Percentiles rank a stretch among this genome's conserved stretches.
phyloP scores from a whole-genome alignment of 768 basidiomycete species.

The Cubamyces lactineus region DNA sequence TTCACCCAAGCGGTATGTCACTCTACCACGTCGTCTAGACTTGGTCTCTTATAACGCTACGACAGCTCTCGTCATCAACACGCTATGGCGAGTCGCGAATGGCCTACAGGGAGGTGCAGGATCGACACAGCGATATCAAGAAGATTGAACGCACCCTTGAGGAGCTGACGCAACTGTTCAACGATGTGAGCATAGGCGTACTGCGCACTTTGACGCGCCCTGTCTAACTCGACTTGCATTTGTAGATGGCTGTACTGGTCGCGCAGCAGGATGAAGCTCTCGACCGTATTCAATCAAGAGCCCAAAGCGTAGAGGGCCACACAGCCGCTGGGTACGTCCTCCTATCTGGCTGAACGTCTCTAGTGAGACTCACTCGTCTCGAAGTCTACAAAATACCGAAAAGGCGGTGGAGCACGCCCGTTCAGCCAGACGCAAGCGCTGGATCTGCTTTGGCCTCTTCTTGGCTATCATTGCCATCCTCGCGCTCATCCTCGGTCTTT shows the following conservation, averaged over 20 bases:
- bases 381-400: slow-evolving; percentile 63
- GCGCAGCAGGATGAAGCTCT: slow-evolving; percentile 82
- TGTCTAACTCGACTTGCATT: background rate
- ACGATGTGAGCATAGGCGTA: slow-evolving; percentile 53
- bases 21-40: background rate
- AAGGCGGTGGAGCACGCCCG: slow-evolving; percentile 71
- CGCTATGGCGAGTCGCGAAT: slow-evolving; percentile 82
- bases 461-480: slow-evolving; percentile 59
- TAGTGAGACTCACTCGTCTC: background rate
- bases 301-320: slow-evolving; percentile 64
- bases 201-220: background rate
- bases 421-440: slow-evolving; percentile 76
- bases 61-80: slow-evolving; percentile 71
- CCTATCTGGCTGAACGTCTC: background rate
- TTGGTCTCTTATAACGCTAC: background rate
- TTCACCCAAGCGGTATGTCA: slow-evolving; percentile 81
- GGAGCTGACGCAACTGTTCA: slow-evolving; percentile 89
- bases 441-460: slow-evolving; percentile 79
- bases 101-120: slow-evolving; percentile 87
- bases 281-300: slow-evolving; percentile 61
- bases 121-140: slow-evolving; percentile 82
- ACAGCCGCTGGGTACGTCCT: slow-evolving; percentile 68
- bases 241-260: slow-evolving; percentile 76
- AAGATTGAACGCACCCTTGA: slow-evolving; percentile 85
- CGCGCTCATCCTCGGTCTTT: slow-evolving; percentile 59